A percentile compares a stretch with the other conserved stretches of the same genome.
phyloP scores from a whole-genome alignment of 2,329 filamentous ascomycete species.

The Elsinoe necatrix region DNA sequence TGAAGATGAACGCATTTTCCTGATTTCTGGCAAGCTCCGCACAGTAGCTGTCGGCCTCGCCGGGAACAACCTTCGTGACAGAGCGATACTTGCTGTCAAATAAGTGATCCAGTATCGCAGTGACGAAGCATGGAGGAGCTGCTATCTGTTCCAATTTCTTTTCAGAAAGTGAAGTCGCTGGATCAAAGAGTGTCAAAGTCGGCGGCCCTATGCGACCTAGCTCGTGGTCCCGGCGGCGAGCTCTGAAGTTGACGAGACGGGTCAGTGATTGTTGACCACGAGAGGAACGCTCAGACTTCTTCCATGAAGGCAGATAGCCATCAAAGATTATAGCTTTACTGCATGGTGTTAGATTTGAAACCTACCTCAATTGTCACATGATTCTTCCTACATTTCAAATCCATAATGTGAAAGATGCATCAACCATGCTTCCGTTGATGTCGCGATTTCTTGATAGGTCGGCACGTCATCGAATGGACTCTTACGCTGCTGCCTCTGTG shows the following conservation, averaged over 20 bases:
- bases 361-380: slow-evolving; percentile 17
- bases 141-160: slow-evolving; percentile 34
- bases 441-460: slow-evolving; percentile 55
- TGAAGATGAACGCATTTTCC: slow-evolving; percentile 54
- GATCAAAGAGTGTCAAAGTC: slow-evolving; percentile 11
- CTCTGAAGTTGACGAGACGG: slow-evolving; percentile 46
- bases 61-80: slow-evolving; percentile 56
- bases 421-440: slow-evolving; percentile 54
- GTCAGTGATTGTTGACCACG: slow-evolving; percentile 52
- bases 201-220: slow-evolving; percentile 16
- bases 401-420: slow-evolving; percentile 47
- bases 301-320: slow-evolving; percentile 63
- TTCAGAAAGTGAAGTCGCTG: slow-evolving; percentile 17
- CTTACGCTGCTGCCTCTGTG: slow-evolving; percentile 29
- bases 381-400: slow-evolving; percentile 49
- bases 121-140: slow-evolving; percentile 63
- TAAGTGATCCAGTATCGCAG: slow-evolving; percentile 65
- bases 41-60: slow-evolving; percentile 79
- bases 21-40: slow-evolving; percentile 53
- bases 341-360: slow-evolving; percentile 3
- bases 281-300: slow-evolving; percentile 53
- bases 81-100: slow-evolving; percentile 34
- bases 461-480: slow-evolving; percentile 48
- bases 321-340: slow-evolving; percentile 76
- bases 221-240: slow-evolving; percentile 23